A percentile compares a stretch with the other conserved stretches of the same genome.
These are phyloP conservation scores for Lycium barbarum DNA, from an alignment of 257 asterid species.

Conservation along the genomic window DNA sequence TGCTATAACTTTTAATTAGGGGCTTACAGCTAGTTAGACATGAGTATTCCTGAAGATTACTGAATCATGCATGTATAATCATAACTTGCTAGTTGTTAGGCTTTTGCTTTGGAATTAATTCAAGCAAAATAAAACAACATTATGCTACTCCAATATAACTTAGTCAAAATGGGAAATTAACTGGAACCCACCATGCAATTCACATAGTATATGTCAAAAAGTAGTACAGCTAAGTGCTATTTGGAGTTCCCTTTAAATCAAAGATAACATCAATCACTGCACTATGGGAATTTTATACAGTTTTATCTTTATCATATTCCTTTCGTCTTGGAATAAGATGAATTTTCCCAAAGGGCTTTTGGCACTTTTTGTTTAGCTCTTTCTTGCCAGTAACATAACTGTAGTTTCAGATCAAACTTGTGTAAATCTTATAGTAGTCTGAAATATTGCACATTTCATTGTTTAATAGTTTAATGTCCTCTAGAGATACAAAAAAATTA, in stretches of 20 bases:
- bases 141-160: slow-evolving; percentile 8
- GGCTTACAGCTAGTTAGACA: slow-evolving; percentile 1
- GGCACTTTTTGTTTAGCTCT: background rate
- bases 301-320: background rate
- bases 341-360: background rate
- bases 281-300: background rate
- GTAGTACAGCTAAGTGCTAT: background rate
- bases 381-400: background rate
- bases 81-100: slow-evolving; percentile 10
- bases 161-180: background rate
- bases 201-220: slow-evolving; percentile 6
- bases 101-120: slow-evolving; percentile 29
- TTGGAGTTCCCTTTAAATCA: slow-evolving; percentile 13
- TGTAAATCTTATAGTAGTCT: background rate
- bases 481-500: no score
- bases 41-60: slow-evolving; percentile 11
- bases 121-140: slow-evolving; percentile 22
- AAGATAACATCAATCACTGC: slow-evolving; percentile 29
- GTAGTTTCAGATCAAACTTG: background rate
- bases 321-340: background rate
- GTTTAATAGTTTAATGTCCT: no score
- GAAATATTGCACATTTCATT: no score
- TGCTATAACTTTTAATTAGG: no score
- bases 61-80: background rate
- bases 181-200: background rate